These are phyloP conservation scores for Cordyceps cateniannulata DNA, from an alignment of 2,329 filamentous ascomycete genomes.

Conservation along the genomic window DNA sequence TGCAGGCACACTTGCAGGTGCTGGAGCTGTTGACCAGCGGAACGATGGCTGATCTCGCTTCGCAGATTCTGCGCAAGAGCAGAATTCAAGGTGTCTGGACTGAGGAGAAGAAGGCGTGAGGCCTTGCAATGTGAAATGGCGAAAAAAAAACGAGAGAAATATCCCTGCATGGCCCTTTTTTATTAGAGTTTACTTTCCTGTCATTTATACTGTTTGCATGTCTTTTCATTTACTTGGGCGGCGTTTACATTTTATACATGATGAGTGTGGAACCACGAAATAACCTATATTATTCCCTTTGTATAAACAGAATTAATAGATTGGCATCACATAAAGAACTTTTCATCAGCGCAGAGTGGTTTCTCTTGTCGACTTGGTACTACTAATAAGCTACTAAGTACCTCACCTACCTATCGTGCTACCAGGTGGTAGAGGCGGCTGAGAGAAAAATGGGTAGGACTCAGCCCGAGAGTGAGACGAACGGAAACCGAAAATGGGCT, in stretches of 20 bases:
- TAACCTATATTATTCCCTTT: background rate
- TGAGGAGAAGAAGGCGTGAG: constrained; percentile 1
- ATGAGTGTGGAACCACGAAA: background rate
- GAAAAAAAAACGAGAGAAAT: background rate
- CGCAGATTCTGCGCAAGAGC: constrained; percentile 20
- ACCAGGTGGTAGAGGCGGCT: too few species aligned
- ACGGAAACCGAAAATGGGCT: too few species aligned
- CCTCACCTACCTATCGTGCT: too few species aligned
- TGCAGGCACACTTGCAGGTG: constrained; percentile 45
- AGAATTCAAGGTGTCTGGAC: constrained; percentile 18
- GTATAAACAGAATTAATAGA: background rate
- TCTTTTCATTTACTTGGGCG: background rate
- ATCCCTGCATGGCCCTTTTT: too few species aligned
- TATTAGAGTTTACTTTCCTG: background rate
- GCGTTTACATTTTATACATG: background rate
- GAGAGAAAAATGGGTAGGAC: too few species aligned
- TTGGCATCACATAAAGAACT: background rate
- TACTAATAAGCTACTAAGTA: too few species aligned
- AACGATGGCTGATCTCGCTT: constrained; percentile 16
- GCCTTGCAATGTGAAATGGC: background rate
- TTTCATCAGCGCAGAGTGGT: background rate
- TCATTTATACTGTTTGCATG: background rate
- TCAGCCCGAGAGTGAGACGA: too few species aligned
- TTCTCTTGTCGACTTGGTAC: too few species aligned
- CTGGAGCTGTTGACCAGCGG: constrained; percentile 46